Evolutionary conservation across 345 rosid species (phyloP).

Genomic region (Ceriops zippeliana): DNA sequence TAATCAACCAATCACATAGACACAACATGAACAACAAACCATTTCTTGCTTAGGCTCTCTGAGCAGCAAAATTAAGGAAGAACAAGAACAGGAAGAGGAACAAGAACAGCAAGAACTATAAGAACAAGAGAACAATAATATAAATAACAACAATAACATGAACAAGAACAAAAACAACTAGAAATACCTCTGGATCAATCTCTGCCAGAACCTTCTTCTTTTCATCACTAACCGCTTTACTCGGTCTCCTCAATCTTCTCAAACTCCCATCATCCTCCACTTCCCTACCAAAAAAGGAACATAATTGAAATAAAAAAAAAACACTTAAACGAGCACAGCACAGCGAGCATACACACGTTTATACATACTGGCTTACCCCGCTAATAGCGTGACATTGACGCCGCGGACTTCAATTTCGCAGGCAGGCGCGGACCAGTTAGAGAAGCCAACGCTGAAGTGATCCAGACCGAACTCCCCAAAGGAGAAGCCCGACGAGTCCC

Average conservation of each 20-base stretch:
- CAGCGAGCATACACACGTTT: not conserved
- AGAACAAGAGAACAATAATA: not conserved
- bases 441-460: constrained; percentile 46
- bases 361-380: constrained; percentile 35
- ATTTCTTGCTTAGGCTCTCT: too few species aligned
- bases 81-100: not conserved
- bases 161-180: not conserved
- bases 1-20: not conserved
- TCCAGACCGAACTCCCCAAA: constrained; percentile 53
- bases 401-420: constrained; percentile 57
- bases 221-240: constrained; percentile 31
- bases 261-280: constrained; percentile 36
- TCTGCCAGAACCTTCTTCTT: constrained; percentile 46
- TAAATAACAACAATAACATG: not conserved
- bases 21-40: not conserved
- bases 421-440: constrained; percentile 70
- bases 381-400: constrained; percentile 40
- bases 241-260: constrained; percentile 27
- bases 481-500: constrained; percentile 34
- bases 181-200: constrained; percentile 79
- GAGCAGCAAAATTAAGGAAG: not conserved
- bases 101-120: not conserved
- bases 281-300: constrained; percentile 28
- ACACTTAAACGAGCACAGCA: constrained; percentile 4
- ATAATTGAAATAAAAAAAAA: not conserved